Conservation (phyloP, 116 monocot genomes). For the Iris pallida region DNA sequence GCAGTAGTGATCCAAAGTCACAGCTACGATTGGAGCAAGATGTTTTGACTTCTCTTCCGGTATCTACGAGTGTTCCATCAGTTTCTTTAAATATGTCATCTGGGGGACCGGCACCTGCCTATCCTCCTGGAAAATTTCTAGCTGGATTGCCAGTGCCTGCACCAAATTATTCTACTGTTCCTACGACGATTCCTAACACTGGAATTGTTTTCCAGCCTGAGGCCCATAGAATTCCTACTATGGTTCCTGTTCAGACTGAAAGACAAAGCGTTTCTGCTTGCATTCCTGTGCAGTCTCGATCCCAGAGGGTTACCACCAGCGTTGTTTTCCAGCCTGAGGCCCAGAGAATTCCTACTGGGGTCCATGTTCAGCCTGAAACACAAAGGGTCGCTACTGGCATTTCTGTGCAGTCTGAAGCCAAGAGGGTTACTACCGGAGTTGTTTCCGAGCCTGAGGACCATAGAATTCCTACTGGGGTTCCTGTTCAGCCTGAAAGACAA, state of each 20-base stretch:
- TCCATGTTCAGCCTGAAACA: background rate
- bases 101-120: background rate
- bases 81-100: conserved; percentile 5
- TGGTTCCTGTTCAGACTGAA: background rate
- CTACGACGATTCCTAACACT: background rate
- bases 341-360: background rate
- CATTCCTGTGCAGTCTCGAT: too few species aligned
- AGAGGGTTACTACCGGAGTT: background rate
- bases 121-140: background rate
- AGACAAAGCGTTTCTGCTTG: background rate
- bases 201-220: background rate
- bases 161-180: conserved; percentile 2
- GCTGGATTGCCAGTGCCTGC: conserved; percentile 1
- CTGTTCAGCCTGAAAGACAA: background rate
- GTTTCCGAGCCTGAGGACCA: background rate
- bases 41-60: background rate
- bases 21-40: background rate
- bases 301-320: background rate
- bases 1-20: background rate
- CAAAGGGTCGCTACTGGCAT: background rate
- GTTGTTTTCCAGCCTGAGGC: background rate
- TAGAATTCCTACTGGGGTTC: background rate
- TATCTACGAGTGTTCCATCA: background rate
- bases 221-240: background rate
- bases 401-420: background rate